phyloP scores from a whole-genome alignment of 164 flowering plant genomes.

The Liriodendron chinense region DNA sequence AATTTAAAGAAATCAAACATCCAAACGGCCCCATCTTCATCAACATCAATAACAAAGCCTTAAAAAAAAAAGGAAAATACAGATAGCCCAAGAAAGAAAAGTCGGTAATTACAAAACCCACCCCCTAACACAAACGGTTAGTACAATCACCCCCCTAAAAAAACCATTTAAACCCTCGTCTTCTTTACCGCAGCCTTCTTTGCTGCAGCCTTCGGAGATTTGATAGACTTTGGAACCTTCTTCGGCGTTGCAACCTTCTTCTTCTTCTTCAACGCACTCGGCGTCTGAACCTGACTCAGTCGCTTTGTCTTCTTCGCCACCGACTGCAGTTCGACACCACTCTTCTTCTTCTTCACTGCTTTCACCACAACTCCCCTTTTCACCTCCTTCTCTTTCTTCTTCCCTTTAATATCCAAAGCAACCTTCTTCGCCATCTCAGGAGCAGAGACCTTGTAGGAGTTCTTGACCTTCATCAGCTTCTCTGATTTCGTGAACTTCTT shows the following conservation, averaged over 20 bases:
- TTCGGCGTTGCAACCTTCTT: not conserved
- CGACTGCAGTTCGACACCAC: no score
- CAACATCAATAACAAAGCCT: not conserved
- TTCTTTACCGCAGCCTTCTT: not conserved
- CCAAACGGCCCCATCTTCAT: not conserved
- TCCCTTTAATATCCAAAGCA: not conserved
- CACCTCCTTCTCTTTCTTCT: not conserved
- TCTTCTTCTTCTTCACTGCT: not conserved
- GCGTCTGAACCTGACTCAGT: constrained; percentile 3
- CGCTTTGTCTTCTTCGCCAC: not conserved
- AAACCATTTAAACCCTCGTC: not conserved
- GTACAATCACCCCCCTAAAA: not conserved
- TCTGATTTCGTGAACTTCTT: constrained; percentile 35
- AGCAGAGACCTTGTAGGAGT: constrained; percentile 34
- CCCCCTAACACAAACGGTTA: not conserved
- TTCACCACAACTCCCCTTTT: not conserved
- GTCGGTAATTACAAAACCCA: not conserved
- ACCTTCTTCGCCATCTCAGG: constrained; percentile 1
- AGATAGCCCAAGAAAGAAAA: no score
- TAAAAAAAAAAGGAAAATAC: no score
- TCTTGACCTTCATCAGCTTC: constrained; percentile 38
- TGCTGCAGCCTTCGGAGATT: not conserved
- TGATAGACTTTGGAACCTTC: not conserved
- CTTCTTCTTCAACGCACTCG: constrained; percentile 1
- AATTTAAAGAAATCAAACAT: no score